These are phyloP conservation scores for Rubia balearica DNA, from an alignment of 305 asterid genomes.

Conservation along the genomic window DNA sequence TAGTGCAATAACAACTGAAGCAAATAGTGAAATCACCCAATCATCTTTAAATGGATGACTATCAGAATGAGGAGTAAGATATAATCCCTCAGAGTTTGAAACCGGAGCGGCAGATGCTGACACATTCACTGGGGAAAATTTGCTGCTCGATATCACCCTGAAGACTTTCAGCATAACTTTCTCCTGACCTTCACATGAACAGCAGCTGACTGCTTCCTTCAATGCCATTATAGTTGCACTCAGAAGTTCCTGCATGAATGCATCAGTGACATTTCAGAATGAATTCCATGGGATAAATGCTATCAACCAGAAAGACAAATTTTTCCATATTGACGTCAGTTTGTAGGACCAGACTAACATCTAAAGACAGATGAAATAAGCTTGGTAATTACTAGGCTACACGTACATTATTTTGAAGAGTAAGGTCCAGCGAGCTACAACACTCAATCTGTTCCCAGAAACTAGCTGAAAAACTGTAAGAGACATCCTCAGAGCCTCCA, in stretches of 20 bases:
- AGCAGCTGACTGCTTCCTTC: conserved; percentile 67
- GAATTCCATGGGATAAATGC: not conserved
- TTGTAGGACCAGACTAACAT: not conserved
- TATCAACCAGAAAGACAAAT: not conserved
- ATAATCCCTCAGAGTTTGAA: conserved; percentile 27
- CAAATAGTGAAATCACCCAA: conserved; percentile 59
- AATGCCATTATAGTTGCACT: conserved; percentile 58
- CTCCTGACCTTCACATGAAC: conserved; percentile 61
- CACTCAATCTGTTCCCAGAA: conserved; percentile 59
- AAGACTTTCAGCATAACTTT: conserved; percentile 49
- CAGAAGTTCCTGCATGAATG: conserved; percentile 51
- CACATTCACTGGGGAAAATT: conserved; percentile 26
- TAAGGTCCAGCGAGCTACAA: conserved; percentile 28
- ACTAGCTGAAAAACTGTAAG: conserved; percentile 44
- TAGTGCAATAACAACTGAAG: conserved; percentile 72
- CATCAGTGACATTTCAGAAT: not conserved
- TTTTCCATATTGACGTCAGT: conserved; percentile 7
- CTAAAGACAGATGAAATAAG: conserved; percentile 14
- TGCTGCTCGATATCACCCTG: conserved; percentile 40
- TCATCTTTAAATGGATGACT: conserved; percentile 40
- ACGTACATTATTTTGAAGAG: conserved; percentile 34
- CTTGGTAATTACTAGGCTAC: conserved; percentile 12
- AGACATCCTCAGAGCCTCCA: conserved; percentile 68
- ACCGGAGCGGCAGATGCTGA: conserved; percentile 28
- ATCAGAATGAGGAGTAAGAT: conserved; percentile 23